phyloP scores from a whole-genome alignment of 2,329 filamentous ascomycete genomes.

The Nemania sp. region DNA sequence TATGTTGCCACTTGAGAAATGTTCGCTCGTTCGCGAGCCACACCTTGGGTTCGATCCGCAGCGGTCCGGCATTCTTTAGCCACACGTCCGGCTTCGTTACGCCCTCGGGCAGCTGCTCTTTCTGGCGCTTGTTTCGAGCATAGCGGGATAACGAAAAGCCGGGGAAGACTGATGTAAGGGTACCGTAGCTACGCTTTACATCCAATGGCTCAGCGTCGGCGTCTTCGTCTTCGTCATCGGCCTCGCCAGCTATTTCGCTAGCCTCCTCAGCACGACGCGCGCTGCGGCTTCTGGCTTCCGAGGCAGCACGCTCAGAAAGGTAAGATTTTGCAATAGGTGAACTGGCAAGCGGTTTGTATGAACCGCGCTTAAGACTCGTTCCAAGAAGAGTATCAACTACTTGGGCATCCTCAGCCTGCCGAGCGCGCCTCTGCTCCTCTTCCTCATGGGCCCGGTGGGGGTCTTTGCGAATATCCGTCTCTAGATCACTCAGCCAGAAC shows the following conservation, averaged over 20 bases:
- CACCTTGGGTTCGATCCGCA: constrained; percentile 95
- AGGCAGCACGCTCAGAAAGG: constrained; percentile 59
- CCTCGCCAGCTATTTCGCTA: constrained; percentile 33
- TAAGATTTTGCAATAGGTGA: constrained; percentile 72
- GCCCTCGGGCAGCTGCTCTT: constrained; percentile 73
- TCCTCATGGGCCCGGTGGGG: constrained; percentile 89
- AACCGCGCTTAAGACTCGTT: constrained; percentile 48
- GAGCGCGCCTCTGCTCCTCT: constrained; percentile 82
- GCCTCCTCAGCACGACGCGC: constrained; percentile 30
- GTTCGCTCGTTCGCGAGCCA: constrained; percentile 99
- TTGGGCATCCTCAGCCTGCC: constrained; percentile 82
- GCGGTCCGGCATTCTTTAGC: constrained; percentile 92
- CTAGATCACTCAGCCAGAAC: constrained; percentile 92
- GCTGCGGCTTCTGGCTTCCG: constrained; percentile 46
- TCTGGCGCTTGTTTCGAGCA: constrained; percentile 59
- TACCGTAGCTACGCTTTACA: constrained; percentile 50
- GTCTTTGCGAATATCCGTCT: constrained; percentile 91
- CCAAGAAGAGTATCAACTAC: constrained; percentile 88
- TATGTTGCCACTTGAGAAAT: constrained; percentile 98
- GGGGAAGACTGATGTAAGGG: constrained; percentile 75
- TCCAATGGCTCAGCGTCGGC: constrained; percentile 41
- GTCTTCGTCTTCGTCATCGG: constrained; percentile 40
- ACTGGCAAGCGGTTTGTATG: constrained; percentile 64
- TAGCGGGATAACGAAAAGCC: constrained; percentile 83
- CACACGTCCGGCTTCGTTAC: constrained; percentile 83